Base-by-base conservation (phyloP, 805 yeast species). In the Candida palmyrensis region DNA sequence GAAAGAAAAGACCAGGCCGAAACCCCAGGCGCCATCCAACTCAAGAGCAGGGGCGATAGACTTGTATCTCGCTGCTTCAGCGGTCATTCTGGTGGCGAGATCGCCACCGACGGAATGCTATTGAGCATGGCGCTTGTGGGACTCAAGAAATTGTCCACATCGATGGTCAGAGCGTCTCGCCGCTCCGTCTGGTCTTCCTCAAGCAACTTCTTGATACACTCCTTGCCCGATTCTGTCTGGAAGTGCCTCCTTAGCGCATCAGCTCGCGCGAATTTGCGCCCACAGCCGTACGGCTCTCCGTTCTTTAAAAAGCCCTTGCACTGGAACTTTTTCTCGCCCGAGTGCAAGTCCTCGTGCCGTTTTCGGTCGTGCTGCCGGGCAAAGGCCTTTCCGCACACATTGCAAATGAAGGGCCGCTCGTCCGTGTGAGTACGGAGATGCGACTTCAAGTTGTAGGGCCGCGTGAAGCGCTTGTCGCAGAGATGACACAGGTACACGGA, bases 381-480 rank as follows among this genome's bases (percentile, higher is more conserved):
- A 49, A 84, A 84, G 1, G 89, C 84, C 53, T 83, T 83, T 4
- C 86, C 87, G 59, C 94, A 84, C 3, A 74, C 68, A 10, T 71
- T 63, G 56, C 95, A 84, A 6, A 75, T 66, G 48, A 75, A 84
- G 5, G 92, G 94, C 33, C 88, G 61, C 49, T 84, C 94, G 50
- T 82, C 82, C 1, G 94, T 83, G 53, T 85, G 98, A 0, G 97
- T 90, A 38, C 96, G 67, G 50, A 84, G 63, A 59, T 90, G 98
- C 0, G 96, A 85, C 45, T 90, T 86, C 44, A 90, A 66, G 52
- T 92, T 92, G 56, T 92, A 92, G 0, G 96, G 96, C 35, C 97
- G 64, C 2, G 97, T 90, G 54, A 90, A 90, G 30, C 80, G 65
- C 57, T 87, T 88, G 25, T 79, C 88, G 58, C 98, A 90, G 27